These are phyloP conservation scores for Obelidium mucronatum DNA, from an alignment of 192 early-diverging fungal species.

Conservation along the genomic window DNA sequence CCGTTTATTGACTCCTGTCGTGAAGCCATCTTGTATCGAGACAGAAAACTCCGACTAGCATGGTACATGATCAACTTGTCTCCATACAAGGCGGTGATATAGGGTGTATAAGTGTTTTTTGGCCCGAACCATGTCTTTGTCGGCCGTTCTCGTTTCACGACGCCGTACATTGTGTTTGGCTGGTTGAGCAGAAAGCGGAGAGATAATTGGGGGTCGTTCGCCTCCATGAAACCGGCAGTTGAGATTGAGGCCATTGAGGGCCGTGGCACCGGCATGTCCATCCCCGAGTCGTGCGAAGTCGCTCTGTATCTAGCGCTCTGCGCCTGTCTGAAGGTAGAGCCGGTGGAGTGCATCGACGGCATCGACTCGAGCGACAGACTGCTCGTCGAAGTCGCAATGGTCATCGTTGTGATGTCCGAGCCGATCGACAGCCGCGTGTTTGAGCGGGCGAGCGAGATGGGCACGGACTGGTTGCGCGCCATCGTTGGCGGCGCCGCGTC, in stretches of 20 bases:
- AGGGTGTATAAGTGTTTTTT: neutral
- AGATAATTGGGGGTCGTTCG: neutral
- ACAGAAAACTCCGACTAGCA: neutral
- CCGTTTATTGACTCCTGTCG: conserved; percentile 2
- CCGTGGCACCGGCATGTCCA: neutral
- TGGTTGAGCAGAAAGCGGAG: conserved; percentile 7
- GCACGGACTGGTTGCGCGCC: neutral
- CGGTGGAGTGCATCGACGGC: neutral
- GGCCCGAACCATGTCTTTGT: neutral
- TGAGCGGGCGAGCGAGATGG: neutral
- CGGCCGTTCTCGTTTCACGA: conserved; percentile 9
- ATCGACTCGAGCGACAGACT: conserved; percentile 2
- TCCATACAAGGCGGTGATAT: neutral
- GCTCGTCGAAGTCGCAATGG: neutral
- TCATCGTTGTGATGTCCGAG: neutral
- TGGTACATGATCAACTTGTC: conserved; percentile 11
- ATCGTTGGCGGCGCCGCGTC: neutral
- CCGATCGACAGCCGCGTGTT: neutral
- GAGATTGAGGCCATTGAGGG: neutral
- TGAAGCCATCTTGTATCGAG: neutral
- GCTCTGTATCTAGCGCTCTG: neutral
- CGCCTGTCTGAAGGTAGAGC: neutral
- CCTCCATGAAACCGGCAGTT: conserved; percentile 21
- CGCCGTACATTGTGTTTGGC: conserved; percentile 21
- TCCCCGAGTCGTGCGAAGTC: neutral